Evolutionary conservation across 805 yeast genomes (phyloP).

Genomic region (Lachancea sp.): DNA sequence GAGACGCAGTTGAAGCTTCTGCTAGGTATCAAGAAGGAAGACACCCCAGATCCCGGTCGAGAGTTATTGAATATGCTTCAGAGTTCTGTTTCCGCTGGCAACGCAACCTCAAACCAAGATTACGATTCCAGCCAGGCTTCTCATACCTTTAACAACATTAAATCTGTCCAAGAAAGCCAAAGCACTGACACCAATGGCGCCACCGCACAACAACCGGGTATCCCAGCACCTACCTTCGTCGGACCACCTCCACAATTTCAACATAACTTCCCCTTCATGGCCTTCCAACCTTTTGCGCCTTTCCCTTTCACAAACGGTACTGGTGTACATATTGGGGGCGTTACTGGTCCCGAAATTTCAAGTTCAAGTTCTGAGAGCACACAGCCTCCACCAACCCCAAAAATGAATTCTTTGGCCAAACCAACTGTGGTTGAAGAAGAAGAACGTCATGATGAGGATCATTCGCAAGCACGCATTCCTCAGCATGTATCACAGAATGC

Average conservation of each 20-base stretch:
- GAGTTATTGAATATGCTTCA: slow-evolving; percentile 61
- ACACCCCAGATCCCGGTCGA: slow-evolving; percentile 62
- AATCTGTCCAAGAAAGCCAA: neutral
- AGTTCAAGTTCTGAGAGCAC: slow-evolving; percentile 8
- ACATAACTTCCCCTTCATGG: slow-evolving; percentile 15
- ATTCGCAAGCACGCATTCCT: neutral
- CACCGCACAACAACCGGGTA: neutral
- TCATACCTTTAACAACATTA: neutral
- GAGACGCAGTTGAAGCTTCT: slow-evolving; percentile 58
- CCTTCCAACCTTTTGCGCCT: slow-evolving; percentile 31
- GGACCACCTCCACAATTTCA: slow-evolving; percentile 8
- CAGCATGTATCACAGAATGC: slow-evolving; percentile 10
- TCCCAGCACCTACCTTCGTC: slow-evolving; percentile 5
- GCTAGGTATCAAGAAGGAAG: slow-evolving; percentile 48
- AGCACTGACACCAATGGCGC: neutral
- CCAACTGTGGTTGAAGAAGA: slow-evolving; percentile 11
- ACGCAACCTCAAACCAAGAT: slow-evolving; percentile 3
- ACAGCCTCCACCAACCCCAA: slow-evolving; percentile 12
- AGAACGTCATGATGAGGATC: slow-evolving; percentile 1
- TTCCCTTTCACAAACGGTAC: slow-evolving; percentile 26
- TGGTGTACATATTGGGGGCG: slow-evolving; percentile 10
- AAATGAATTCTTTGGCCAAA: slow-evolving; percentile 8
- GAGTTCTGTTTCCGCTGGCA: slow-evolving; percentile 31
- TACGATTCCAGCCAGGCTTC: neutral
- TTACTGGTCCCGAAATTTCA: slow-evolving; percentile 9